A percentile compares a stretch with the other conserved stretches of the same genome.
phyloP scores from a whole-genome alignment of 2,329 filamentous ascomycete genomes.

The Pseudogymnoascus sp. region DNA sequence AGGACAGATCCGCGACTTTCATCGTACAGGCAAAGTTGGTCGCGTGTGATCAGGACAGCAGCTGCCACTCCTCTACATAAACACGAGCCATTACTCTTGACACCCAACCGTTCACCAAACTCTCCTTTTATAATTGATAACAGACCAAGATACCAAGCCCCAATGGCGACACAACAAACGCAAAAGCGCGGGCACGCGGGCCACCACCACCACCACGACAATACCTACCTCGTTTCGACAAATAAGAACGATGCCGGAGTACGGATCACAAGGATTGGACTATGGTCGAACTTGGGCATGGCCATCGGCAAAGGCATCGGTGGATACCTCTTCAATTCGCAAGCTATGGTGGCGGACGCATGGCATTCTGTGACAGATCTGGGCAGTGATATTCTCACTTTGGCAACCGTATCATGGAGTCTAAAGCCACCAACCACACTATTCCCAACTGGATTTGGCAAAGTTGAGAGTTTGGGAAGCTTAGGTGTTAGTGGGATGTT shows the following conservation, averaged over 20 bases:
- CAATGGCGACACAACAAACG: conserved; percentile 26
- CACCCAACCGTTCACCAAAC: neutral
- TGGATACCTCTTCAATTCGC: conserved; percentile 89
- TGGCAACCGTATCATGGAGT: conserved; percentile 91
- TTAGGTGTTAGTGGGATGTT: conserved; percentile 88
- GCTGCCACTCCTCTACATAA: conserved; percentile 3
- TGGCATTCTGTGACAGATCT: conserved; percentile 94
- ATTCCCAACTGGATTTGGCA: conserved; percentile 90
- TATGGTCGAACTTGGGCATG: conserved; percentile 88
- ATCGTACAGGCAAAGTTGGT: neutral
- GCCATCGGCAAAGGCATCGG: conserved; percentile 86
- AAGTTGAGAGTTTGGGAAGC: conserved; percentile 92
- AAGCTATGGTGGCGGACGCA: conserved; percentile 85
- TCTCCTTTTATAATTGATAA: neutral
- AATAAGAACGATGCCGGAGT: conserved; percentile 91
- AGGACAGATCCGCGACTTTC: conserved; percentile 28
- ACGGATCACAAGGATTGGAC: conserved; percentile 80
- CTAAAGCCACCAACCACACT: conserved; percentile 71
- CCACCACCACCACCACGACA: conserved; percentile 73
- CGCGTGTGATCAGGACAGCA: conserved; percentile 8
- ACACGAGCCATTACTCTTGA: neutral
- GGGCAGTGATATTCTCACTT: conserved; percentile 86
- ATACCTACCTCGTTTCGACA: conserved; percentile 67
- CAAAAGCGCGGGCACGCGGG: conserved; percentile 37
- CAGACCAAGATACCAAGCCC: conserved; percentile 13